These are phyloP conservation scores for Fomitopsis betulina DNA, from an alignment of 1,284 basidiomycete species.

Conservation along the genomic window DNA sequence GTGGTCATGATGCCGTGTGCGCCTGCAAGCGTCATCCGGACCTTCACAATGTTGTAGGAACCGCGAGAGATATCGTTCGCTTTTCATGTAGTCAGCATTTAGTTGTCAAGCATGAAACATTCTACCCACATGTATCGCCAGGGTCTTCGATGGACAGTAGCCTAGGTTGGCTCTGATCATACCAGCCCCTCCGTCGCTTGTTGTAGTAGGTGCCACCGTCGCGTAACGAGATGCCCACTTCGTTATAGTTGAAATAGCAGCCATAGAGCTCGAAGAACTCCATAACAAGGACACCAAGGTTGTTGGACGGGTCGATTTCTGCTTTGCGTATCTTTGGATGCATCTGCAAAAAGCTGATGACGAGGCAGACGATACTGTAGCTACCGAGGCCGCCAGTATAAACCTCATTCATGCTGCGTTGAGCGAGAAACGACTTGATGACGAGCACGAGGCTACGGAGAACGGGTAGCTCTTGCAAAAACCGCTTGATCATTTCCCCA, in stretches of 20 bases:
- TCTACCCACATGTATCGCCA: slow-evolving; percentile 75
- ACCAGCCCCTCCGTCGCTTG: slow-evolving; percentile 80
- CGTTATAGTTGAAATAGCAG: slow-evolving; percentile 85
- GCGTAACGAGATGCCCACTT: slow-evolving; percentile 86
- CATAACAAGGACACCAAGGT: slow-evolving; percentile 88
- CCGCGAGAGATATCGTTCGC: slow-evolving; percentile 93
- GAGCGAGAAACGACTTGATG: slow-evolving; percentile 86
- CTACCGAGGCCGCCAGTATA: slow-evolving; percentile 93
- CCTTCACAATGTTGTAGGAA: slow-evolving; percentile 81
- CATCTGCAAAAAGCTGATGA: slow-evolving; percentile 92
- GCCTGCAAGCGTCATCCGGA: slow-evolving; percentile 81
- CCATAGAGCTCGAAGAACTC: slow-evolving; percentile 98
- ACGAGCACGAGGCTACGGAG: slow-evolving; percentile 81
- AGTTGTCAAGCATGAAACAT: slow-evolving; percentile 3
- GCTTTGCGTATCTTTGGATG: slow-evolving; percentile 91
- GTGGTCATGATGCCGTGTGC: slow-evolving; percentile 83
- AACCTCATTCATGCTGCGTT: slow-evolving; percentile 95
- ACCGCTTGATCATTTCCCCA: slow-evolving; percentile 79
- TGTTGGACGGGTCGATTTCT: slow-evolving; percentile 84
- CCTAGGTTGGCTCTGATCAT: slow-evolving; percentile 52
- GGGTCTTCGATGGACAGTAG: slow-evolving; percentile 93
- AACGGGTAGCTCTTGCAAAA: slow-evolving; percentile 72
- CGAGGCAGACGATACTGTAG: slow-evolving; percentile 92
- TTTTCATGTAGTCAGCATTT: slow-evolving; percentile 26
- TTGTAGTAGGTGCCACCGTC: slow-evolving; percentile 83